A percentile compares a stretch with the other conserved stretches of the same genome.
Conservation (phyloP, 208 protist genomes). For the Leishmania lainsoni region DNA sequence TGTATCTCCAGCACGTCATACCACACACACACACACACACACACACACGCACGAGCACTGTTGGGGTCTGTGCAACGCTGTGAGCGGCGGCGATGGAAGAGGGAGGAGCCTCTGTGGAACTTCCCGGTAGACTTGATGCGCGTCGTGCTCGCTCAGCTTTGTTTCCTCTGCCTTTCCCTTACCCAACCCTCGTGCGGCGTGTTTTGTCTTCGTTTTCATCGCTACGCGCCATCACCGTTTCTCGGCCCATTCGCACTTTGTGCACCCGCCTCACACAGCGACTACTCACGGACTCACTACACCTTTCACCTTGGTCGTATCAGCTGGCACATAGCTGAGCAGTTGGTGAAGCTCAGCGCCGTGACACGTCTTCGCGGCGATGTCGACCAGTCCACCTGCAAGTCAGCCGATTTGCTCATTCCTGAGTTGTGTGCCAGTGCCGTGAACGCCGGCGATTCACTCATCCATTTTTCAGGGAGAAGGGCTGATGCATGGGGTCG, state of each 20-base stretch:
- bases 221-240: background rate
- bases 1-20: background rate
- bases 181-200: background rate
- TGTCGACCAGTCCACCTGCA: slow-evolving; percentile 33
- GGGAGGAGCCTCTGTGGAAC: too few relatives aligned
- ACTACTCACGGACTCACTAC: background rate
- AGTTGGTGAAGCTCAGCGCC: slow-evolving; percentile 37
- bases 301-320: slow-evolving; percentile 11
- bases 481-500: slow-evolving; percentile 38
- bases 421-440: slow-evolving; percentile 36
- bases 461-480: slow-evolving; percentile 26
- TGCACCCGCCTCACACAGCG: background rate
- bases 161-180: background rate
- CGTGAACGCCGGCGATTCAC: slow-evolving; percentile 61
- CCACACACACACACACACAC: background rate
- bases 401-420: slow-evolving; percentile 40
- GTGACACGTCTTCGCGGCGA: slow-evolving; percentile 33
- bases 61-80: background rate
- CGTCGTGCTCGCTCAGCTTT: background rate
- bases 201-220: background rate
- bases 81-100: background rate
- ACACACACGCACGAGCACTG: background rate
- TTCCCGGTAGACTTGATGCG: too few relatives aligned
- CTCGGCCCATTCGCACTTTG: background rate
- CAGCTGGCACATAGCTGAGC: slow-evolving; percentile 45